Evolutionary conservation across 768 basidiomycete genomes (phyloP).

Genomic region (Russula abietina): DNA sequence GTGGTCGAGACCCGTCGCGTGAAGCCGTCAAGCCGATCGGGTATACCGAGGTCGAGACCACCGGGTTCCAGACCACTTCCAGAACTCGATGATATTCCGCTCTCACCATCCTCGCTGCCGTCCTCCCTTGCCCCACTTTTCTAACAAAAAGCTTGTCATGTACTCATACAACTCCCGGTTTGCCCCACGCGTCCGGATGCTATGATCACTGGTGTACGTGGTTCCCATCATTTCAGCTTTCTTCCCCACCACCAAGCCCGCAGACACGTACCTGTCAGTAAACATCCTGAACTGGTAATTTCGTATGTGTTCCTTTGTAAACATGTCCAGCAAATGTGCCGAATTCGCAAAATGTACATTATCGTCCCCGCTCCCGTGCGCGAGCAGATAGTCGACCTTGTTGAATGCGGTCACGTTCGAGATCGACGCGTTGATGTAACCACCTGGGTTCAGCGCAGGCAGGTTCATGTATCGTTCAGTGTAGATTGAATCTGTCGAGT

Average conservation of each 20-base stretch:
- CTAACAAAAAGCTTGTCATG: conserved; percentile 75
- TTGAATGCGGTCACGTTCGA: conserved; percentile 84
- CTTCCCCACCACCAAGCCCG: background rate
- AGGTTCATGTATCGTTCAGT: conserved; percentile 96
- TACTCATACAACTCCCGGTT: conserved; percentile 82
- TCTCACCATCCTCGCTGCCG: conserved; percentile 54
- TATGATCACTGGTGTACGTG: conserved; percentile 57
- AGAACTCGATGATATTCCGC: no score
- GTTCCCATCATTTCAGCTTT: background rate
- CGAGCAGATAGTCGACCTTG: conserved; percentile 73
- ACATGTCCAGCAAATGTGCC: conserved; percentile 88
- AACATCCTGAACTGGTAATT: conserved; percentile 91
- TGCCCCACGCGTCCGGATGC: conserved; percentile 66
- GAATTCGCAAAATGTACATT: conserved; percentile 95
- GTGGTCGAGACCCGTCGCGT: conserved; percentile 14
- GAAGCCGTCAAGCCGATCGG: conserved; percentile 20
- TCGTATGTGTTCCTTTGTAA: conserved; percentile 69
- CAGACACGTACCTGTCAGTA: conserved; percentile 70
- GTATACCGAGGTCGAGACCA: conserved; percentile 14
- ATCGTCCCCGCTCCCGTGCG: conserved; percentile 93
- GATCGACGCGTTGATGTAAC: conserved; percentile 88
- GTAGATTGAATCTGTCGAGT: conserved; percentile 77
- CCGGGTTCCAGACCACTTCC: background rate
- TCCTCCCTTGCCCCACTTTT: conserved; percentile 90
- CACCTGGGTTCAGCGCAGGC: conserved; percentile 68